phyloP scores from a whole-genome alignment of 108 stramenopile genomes.

The Nitzschia sp. region DNA sequence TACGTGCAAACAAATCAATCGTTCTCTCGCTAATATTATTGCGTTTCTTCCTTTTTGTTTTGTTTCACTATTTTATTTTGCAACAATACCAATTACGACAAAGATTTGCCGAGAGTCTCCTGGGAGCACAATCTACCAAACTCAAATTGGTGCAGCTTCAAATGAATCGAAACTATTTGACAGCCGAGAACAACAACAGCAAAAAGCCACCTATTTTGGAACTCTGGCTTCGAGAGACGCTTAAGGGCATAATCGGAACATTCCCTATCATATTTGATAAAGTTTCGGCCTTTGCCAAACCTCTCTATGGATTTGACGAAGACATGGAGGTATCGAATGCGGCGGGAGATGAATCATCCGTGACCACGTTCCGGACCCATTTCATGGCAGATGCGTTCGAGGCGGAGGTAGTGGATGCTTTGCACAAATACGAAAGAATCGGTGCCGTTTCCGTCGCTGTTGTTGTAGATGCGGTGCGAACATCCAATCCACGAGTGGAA shows the following conservation, averaged over 20 bases:
- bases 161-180: not conserved
- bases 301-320: slow-evolving; percentile 24
- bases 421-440: slow-evolving; percentile 10
- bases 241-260: not conserved
- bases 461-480: slow-evolving; percentile 19
- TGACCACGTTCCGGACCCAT: not conserved
- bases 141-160: not conserved
- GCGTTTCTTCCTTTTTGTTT: not conserved
- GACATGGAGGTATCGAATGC: not conserved
- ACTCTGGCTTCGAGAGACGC: slow-evolving; percentile 4
- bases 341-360: not conserved
- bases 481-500: slow-evolving; percentile 21
- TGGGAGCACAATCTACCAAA: slow-evolving; percentile 10
- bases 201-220: slow-evolving; percentile 3
- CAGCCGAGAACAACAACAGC: not conserved
- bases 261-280: slow-evolving; percentile 17
- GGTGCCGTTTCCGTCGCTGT: slow-evolving; percentile 14
- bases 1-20: slow-evolving; percentile 26
- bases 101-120: slow-evolving; percentile 16
- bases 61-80: not conserved
- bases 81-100: not conserved
- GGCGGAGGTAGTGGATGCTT: slow-evolving; percentile 1
- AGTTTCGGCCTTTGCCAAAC: slow-evolving; percentile 10
- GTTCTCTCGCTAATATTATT: not conserved
- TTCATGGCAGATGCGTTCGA: slow-evolving; percentile 4